phyloP scores from a whole-genome alignment of 805 yeast genomes.

The Wickerhamiella azymoides region DNA sequence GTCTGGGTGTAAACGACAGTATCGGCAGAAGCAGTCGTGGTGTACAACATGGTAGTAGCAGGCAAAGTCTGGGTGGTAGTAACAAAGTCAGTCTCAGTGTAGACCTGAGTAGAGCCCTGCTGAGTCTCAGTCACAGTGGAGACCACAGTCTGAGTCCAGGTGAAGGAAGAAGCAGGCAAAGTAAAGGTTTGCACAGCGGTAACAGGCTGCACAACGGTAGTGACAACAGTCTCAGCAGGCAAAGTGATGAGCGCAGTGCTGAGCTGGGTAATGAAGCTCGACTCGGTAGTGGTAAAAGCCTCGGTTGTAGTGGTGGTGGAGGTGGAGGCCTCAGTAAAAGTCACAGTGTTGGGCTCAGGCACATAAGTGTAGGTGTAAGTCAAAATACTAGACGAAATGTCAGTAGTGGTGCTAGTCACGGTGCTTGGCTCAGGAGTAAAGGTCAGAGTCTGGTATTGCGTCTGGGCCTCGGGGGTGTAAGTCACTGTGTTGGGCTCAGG shows the following conservation, averaged over 20 bases:
- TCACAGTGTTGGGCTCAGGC: not conserved
- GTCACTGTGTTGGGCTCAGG: not conserved
- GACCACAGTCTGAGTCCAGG: slow-evolving; percentile 1
- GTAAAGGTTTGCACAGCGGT: slow-evolving; percentile 1
- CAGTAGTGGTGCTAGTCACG: not conserved
- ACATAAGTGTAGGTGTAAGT: not conserved
- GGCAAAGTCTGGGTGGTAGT: slow-evolving; percentile 5
- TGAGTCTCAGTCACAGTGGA: slow-evolving; percentile 1
- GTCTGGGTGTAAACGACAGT: slow-evolving; percentile 2
- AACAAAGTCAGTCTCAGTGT: not conserved
- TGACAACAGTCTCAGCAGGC: slow-evolving; percentile 4
- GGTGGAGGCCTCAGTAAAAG: slow-evolving; percentile 1
- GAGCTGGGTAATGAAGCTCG: not conserved
- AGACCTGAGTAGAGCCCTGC: not conserved
- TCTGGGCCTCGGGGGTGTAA: not conserved
- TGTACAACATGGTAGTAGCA: not conserved
- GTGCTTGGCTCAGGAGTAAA: not conserved
- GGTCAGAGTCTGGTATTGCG: not conserved
- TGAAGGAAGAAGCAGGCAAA: slow-evolving; percentile 2
- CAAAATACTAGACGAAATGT: not conserved
- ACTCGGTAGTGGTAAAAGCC: slow-evolving; percentile 1
- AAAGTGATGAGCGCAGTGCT: not conserved
- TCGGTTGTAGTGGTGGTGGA: slow-evolving; percentile 2
- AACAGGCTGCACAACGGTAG: not conserved
- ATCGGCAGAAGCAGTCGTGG: slow-evolving; percentile 1